Evolutionary conservation across 2,329 filamentous ascomycete genomes (phyloP).

Genomic region (Magnaporthiopsis poae): DNA sequence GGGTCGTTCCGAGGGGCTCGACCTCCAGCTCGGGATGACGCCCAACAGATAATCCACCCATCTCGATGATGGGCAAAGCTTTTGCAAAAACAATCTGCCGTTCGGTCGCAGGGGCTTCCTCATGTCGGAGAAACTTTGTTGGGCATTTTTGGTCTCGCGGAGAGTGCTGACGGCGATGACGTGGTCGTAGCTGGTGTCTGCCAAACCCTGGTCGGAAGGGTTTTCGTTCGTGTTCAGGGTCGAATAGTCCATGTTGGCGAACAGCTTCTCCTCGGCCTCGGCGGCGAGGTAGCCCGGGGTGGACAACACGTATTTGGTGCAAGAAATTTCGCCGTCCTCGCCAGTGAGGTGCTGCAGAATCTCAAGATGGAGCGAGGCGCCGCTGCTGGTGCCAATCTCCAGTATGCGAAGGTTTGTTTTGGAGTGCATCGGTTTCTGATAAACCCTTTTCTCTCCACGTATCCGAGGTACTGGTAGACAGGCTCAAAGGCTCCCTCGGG

Average conservation of each 20-base stretch:
- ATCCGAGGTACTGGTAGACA: too few species aligned
- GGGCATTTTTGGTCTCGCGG: background rate
- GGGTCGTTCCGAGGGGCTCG: background rate
- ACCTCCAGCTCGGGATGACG: background rate
- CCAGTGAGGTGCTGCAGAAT: too few species aligned
- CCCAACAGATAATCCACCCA: background rate
- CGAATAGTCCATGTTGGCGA: background rate
- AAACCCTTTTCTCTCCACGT: too few species aligned
- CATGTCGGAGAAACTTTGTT: background rate
- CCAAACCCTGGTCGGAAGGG: background rate
- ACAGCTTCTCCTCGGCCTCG: background rate
- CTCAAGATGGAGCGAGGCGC: too few species aligned
- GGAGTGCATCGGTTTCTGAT: too few species aligned
- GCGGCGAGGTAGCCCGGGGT: background rate
- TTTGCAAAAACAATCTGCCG: background rate
- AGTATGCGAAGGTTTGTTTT: too few species aligned
- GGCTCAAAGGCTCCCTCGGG: too few species aligned
- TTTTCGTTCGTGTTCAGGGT: background rate
- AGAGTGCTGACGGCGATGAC: slow-evolving; percentile 1
- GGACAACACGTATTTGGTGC: background rate
- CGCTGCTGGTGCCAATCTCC: too few species aligned
- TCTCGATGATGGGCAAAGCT: background rate
- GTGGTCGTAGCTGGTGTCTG: background rate
- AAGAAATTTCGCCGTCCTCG: too few species aligned
- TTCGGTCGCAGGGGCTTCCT: background rate